Evolutionary conservation across 805 yeast species (phyloP).

Genomic region (Zygosaccharomyces rouxii): DNA sequence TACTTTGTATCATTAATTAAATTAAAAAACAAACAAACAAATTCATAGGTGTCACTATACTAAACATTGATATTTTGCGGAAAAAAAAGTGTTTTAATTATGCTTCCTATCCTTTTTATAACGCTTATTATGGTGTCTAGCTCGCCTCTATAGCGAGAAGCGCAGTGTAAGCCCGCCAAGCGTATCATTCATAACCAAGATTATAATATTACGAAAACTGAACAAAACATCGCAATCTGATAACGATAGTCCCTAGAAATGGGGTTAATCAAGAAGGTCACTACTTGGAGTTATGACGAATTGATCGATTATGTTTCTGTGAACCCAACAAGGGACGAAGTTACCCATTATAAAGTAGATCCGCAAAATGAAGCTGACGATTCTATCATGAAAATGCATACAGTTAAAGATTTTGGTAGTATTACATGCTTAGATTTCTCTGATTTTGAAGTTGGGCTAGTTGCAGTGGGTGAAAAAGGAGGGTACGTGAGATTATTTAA

Average conservation of each 20-base stretch:
- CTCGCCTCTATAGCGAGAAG: too few species aligned
- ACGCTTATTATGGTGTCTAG: too few species aligned
- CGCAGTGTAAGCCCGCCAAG: neutral
- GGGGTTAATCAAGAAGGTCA: conserved; percentile 34
- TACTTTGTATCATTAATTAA: neutral
- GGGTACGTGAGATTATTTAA: conserved; percentile 65
- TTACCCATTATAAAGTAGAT: conserved; percentile 57
- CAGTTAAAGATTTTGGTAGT: conserved; percentile 60
- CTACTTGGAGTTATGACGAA: conserved; percentile 32
- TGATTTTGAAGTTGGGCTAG: conserved; percentile 48
- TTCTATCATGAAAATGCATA: conserved; percentile 47
- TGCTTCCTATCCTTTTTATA: too few species aligned
- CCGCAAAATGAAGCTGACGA: conserved; percentile 47
- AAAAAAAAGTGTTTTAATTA: too few species aligned
- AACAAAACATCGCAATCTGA: neutral
- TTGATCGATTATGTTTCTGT: conserved; percentile 47
- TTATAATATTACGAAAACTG: neutral
- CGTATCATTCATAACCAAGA: neutral
- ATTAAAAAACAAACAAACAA: too few species aligned
- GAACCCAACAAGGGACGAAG: conserved; percentile 77
- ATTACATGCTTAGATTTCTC: conserved; percentile 68
- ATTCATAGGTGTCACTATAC: too few species aligned
- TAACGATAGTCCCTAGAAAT: conserved; percentile 9
- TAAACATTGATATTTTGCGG: too few species aligned
- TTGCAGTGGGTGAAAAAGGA: conserved; percentile 70